Evolutionary conservation across 768 basidiomycete species (phyloP).

Genomic region (Leccinum sublutescens): DNA sequence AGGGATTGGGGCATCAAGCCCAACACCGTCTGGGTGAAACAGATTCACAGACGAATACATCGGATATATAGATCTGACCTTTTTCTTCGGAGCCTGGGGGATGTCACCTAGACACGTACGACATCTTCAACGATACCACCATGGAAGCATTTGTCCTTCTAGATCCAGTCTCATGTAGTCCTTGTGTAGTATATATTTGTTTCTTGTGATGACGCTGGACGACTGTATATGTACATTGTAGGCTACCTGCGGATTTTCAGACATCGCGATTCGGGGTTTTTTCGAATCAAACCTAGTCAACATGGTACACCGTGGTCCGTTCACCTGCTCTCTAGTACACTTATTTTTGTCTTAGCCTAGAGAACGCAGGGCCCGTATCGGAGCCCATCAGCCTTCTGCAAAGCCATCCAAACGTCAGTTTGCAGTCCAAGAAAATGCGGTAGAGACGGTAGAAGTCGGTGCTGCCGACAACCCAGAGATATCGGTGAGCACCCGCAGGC

Average conservation of each 20-base stretch:
- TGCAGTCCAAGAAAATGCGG: conserved; percentile 47
- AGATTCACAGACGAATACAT: conserved; percentile 6
- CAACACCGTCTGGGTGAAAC: conserved; percentile 9
- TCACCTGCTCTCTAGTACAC: neutral
- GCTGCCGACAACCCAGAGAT: conserved; percentile 29
- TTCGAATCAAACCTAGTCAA: neutral
- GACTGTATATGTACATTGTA: neutral
- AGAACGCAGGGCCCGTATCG: conserved; percentile 41
- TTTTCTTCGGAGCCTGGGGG: neutral
- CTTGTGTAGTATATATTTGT: neutral
- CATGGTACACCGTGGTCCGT: conserved; percentile 21
- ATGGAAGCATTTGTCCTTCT: neutral
- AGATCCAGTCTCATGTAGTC: neutral
- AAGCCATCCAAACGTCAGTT: conserved; percentile 48
- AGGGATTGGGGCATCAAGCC: conserved; percentile 2
- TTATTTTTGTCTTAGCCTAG: conserved; percentile 30
- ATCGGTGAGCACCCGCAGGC: conserved; percentile 37
- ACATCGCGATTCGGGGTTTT: neutral
- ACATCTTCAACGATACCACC: neutral
- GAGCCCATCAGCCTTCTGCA: conserved; percentile 52
- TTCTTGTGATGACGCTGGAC: neutral
- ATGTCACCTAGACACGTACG: neutral
- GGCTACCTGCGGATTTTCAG: neutral
- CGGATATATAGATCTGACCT: neutral
- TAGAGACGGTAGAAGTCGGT: conserved; percentile 49